Conservation (phyloP, 306 rosid species). For the Prunus kanzakura region DNA sequence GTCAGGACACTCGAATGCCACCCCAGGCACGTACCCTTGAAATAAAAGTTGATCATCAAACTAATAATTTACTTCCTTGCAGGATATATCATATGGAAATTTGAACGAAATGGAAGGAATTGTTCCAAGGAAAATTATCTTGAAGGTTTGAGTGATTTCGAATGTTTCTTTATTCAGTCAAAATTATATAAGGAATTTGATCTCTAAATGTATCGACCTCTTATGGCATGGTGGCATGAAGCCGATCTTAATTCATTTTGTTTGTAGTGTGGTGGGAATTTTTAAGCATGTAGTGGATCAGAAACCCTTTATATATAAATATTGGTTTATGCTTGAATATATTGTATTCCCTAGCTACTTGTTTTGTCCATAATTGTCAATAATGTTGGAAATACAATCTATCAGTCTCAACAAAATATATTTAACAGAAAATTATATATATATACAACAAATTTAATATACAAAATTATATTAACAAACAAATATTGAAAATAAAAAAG, state of each 20-base stretch:
- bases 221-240: conserved; percentile 18
- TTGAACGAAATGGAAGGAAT: conserved; percentile 13
- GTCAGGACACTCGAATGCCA: background rate
- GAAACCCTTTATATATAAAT: background rate
- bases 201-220: background rate
- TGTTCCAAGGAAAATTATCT: background rate
- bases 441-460: no score
- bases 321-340: conserved; percentile 1
- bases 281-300: conserved; percentile 12
- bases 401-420: no score
- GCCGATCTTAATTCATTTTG: background rate
- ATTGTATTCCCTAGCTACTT: background rate
- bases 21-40: background rate
- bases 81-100: conserved; percentile 21
- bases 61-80: conserved; percentile 6
- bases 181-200: conserved; percentile 7
- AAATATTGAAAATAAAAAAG: no score
- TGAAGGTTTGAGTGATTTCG: conserved; percentile 5
- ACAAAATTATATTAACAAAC: no score
- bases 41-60: background rate
- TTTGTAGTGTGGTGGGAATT: conserved; percentile 14
- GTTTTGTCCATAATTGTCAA: background rate
- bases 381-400: background rate
- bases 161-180: background rate
- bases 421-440: no score